phyloP scores from a whole-genome alignment of 176 grass and related monocot species.

The Musa itinerans region DNA sequence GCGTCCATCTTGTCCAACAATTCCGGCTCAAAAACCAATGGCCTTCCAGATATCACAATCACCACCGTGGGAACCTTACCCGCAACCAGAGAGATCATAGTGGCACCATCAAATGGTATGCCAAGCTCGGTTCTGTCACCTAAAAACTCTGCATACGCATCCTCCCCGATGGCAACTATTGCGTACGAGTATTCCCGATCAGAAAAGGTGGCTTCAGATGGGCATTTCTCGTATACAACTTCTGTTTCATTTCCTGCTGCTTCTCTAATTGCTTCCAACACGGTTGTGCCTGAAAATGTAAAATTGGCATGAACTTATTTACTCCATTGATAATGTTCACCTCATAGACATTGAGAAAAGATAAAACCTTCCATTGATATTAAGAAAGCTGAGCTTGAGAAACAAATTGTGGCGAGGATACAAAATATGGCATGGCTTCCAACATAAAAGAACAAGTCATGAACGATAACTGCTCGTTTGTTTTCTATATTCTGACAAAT shows the following conservation, averaged over 20 bases:
- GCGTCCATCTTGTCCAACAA: slow-evolving; percentile 52
- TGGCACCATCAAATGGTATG: slow-evolving; percentile 53
- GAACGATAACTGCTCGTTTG: too few relatives aligned
- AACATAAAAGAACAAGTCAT: neutral
- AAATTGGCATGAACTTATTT: slow-evolving; percentile 10
- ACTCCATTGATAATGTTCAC: neutral
- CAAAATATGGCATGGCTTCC: neutral
- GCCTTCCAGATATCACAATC: slow-evolving; percentile 62
- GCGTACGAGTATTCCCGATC: slow-evolving; percentile 46
- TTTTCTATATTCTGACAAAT: too few relatives aligned
- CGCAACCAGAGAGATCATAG: slow-evolving; percentile 38
- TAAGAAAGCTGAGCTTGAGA: too few relatives aligned
- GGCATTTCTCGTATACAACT: slow-evolving; percentile 49
- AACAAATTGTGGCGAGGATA: neutral
- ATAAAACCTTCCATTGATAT: neutral
- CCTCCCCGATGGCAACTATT: slow-evolving; percentile 70
- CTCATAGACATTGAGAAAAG: neutral
- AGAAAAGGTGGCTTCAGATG: slow-evolving; percentile 43
- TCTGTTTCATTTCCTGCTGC: slow-evolving; percentile 45
- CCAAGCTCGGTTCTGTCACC: slow-evolving; percentile 63
- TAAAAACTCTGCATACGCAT: slow-evolving; percentile 51
- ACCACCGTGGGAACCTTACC: slow-evolving; percentile 50
- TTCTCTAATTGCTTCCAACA: slow-evolving; percentile 68
- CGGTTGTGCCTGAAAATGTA: slow-evolving; percentile 52
- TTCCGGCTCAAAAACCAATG: slow-evolving; percentile 51